Evolutionary conservation across 306 rosid species (phyloP).

Genomic region (Trichosanthes cucumerina): DNA sequence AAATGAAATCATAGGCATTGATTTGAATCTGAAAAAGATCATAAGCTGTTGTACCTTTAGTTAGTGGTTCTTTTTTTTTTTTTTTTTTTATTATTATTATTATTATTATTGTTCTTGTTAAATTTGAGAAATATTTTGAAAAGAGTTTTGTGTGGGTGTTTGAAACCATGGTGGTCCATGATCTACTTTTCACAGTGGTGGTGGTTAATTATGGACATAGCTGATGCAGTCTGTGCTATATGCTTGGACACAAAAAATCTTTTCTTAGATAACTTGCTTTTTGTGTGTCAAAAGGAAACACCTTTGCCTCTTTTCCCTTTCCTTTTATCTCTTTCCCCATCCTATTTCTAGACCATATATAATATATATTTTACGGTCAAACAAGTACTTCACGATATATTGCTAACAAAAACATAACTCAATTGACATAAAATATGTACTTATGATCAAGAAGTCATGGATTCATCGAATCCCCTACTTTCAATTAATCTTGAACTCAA

Average conservation of each 20-base stretch:
- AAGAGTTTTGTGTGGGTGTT: background rate
- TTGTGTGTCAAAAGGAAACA: slow-evolving; percentile 15
- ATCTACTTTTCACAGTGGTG: slow-evolving; percentile 34
- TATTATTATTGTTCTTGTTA: background rate
- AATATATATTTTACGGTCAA: background rate
- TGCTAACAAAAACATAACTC: too few species aligned
- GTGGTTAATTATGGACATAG: slow-evolving; percentile 15
- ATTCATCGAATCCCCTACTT: too few species aligned
- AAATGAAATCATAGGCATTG: slow-evolving; percentile 15
- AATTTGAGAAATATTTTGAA: slow-evolving; percentile 20
- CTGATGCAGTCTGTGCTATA: slow-evolving; percentile 20
- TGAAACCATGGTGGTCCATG: slow-evolving; percentile 64
- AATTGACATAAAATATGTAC: too few species aligned
- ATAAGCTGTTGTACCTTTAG: slow-evolving; percentile 15
- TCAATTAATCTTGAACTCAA: too few species aligned
- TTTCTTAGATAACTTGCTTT: slow-evolving; percentile 35
- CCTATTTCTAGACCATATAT: background rate
- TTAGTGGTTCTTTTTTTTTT: slow-evolving; percentile 32
- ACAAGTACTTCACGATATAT: too few species aligned
- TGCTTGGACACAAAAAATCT: slow-evolving; percentile 39
- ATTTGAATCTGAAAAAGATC: slow-evolving; percentile 35
- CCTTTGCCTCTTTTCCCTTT: background rate
- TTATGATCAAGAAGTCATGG: too few species aligned
- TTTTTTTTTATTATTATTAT: background rate
- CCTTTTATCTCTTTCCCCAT: background rate